phyloP scores from a whole-genome alignment of 1,284 basidiomycete species.

The Ustilago curta region DNA sequence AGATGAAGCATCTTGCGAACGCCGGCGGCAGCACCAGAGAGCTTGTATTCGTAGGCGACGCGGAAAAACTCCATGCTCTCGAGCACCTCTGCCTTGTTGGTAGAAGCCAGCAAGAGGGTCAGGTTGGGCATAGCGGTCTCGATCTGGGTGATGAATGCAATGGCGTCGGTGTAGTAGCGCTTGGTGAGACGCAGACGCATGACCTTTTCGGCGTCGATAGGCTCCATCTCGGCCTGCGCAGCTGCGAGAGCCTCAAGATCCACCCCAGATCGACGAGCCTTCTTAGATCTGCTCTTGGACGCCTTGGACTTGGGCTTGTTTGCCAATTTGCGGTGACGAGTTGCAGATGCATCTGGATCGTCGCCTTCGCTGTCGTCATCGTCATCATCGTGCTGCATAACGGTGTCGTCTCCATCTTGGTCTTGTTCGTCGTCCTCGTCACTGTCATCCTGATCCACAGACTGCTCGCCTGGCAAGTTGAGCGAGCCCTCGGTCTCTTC shows the following conservation, averaged over 20 bases:
- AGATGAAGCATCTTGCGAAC: slow-evolving; percentile 97
- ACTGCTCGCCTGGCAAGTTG: slow-evolving; percentile 57
- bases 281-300: slow-evolving; percentile 43
- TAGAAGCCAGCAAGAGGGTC: slow-evolving; percentile 85
- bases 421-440: slow-evolving; percentile 60
- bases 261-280: slow-evolving; percentile 71
- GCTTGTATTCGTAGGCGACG: slow-evolving; percentile 83
- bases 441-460: slow-evolving; percentile 68
- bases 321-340: slow-evolving; percentile 13
- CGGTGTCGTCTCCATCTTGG: slow-evolving; percentile 28
- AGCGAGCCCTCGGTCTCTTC: slow-evolving; percentile 69
- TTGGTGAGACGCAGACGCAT: slow-evolving; percentile 82
- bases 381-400: slow-evolving; percentile 30
- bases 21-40: slow-evolving; percentile 75
- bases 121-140: slow-evolving; percentile 83
- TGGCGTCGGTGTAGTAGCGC: slow-evolving; percentile 87
- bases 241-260: slow-evolving; percentile 58
- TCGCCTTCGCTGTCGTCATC: slow-evolving; percentile 23
- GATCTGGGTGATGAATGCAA: slow-evolving; percentile 85
- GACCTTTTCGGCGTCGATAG: slow-evolving; percentile 69
- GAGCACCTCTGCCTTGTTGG: slow-evolving; percentile 90
- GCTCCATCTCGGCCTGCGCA: slow-evolving; percentile 57
- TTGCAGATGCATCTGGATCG: neutral
- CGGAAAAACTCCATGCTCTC: slow-evolving; percentile 97
- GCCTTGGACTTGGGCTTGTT: slow-evolving; percentile 30